These are phyloP conservation scores for Pharus latifolius DNA, from an alignment of 176 grass and related monocot species.

Conservation along the genomic window DNA sequence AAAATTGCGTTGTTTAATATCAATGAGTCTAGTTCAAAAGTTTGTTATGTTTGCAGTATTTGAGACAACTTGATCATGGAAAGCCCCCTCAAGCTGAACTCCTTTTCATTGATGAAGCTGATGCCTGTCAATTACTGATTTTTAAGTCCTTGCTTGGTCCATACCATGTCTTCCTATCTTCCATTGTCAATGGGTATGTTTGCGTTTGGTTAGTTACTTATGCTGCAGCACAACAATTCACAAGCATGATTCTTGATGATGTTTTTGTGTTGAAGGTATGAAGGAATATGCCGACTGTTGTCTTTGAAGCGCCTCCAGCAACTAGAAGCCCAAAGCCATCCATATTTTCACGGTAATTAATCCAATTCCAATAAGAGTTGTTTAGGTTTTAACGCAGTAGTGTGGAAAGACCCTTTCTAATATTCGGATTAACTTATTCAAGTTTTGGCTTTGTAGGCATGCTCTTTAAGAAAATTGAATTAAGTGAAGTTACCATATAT, in stretches of 20 bases:
- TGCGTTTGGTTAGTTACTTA: background rate
- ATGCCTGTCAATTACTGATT: conserved; percentile 45
- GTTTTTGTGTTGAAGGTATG: conserved; percentile 18
- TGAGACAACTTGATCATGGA: no score
- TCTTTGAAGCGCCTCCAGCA: conserved; percentile 47
- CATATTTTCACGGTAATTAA: background rate
- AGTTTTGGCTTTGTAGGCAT: conserved; percentile 24
- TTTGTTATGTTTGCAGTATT: no score
- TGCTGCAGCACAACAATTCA: background rate
- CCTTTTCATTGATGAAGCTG: conserved; percentile 54
- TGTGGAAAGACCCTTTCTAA: background rate
- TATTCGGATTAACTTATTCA: background rate
- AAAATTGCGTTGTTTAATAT: background rate
- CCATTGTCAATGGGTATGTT: conserved; percentile 51
- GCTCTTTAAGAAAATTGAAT: conserved; percentile 46
- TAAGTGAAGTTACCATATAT: conserved; percentile 54
- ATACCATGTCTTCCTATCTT: conserved; percentile 48
- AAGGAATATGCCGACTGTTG: conserved; percentile 45
- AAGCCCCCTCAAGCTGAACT: no score
- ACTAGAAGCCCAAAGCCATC: conserved; percentile 36
- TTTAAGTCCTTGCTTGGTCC: conserved; percentile 54
- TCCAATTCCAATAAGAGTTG: conserved; percentile 26
- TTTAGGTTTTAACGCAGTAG: background rate
- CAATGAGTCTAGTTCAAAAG: background rate
- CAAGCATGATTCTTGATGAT: no score